Percentiles rank a stretch among this genome's conserved stretches.
Conservation (phyloP, 768 basidiomycete genomes). For the Clitopilus hobsonii region DNA sequence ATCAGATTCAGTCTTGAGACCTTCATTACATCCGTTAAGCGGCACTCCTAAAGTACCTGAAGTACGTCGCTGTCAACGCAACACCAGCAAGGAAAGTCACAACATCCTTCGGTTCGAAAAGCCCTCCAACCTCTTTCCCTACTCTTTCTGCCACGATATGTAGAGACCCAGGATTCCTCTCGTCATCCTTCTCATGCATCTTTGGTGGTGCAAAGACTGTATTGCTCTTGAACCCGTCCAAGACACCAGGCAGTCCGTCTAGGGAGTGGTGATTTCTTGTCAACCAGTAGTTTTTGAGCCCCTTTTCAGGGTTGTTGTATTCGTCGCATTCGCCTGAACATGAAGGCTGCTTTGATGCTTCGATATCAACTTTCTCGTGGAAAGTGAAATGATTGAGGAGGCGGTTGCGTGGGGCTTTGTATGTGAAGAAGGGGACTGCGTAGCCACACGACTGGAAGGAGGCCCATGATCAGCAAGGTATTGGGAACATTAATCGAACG, state of each 20-base stretch:
- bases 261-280: not conserved
- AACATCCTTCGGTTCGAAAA: not conserved
- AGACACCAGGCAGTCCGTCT: slow-evolving; percentile 1
- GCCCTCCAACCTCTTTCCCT: not conserved
- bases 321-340: not conserved
- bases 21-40: not conserved
- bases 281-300: not conserved
- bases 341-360: not conserved
- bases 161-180: not conserved
- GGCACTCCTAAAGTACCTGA: not conserved
- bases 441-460: slow-evolving; percentile 39
- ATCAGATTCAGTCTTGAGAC: too few species aligned
- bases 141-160: not conserved
- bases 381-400: slow-evolving; percentile 17
- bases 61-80: not conserved
- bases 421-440: slow-evolving; percentile 36
- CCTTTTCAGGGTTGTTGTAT: not conserved
- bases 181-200: not conserved
- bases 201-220: not conserved
- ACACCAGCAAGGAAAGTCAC: not conserved
- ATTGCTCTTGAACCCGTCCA: not conserved
- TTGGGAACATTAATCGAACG: not conserved
- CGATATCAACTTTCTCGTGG: not conserved
- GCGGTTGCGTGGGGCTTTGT: slow-evolving; percentile 29
- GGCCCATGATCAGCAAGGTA: not conserved